Evolutionary conservation across 78 protist genomes (phyloP).

Genomic region (Anaeramoeba flamelloides): DNA sequence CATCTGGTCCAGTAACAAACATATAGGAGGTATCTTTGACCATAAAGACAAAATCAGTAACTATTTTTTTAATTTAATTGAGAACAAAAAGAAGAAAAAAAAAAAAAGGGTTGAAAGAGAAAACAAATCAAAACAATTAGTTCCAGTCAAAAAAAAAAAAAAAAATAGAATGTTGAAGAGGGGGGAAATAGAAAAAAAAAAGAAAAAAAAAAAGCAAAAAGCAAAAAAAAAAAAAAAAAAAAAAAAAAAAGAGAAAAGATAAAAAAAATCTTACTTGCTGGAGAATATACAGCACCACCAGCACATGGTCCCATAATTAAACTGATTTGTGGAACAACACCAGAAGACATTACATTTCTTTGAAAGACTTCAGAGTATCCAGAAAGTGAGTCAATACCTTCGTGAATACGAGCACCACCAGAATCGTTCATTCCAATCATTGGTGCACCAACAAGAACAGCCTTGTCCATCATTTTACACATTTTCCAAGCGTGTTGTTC

Average conservation of each 20-base stretch:
- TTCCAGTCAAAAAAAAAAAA: no score
- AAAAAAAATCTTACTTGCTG: no score
- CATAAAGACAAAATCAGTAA: slow-evolving; percentile 89
- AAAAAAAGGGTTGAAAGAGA: no score
- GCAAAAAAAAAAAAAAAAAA: no score
- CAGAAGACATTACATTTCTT: slow-evolving; percentile 67
- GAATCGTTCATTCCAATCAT: slow-evolving; percentile 90
- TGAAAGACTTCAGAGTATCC: slow-evolving; percentile 81
- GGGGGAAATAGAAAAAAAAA: no score
- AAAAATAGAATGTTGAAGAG: no score
- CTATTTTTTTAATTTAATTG: no score
- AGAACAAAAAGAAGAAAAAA: no score
- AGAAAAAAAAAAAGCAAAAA: no score
- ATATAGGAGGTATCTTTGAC: slow-evolving; percentile 67
- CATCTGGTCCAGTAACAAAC: slow-evolving; percentile 95
- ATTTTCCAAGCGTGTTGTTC: slow-evolving; percentile 88
- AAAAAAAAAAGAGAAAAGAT: no score
- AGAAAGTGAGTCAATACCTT: slow-evolving; percentile 86
- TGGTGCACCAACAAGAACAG: slow-evolving; percentile 82
- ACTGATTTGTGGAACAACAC: slow-evolving; percentile 86
- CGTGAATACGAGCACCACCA: slow-evolving; percentile 95
- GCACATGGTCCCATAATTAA: slow-evolving; percentile 95
- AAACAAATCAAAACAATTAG: no score
- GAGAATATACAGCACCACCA: slow-evolving; percentile 89
- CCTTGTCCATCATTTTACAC: slow-evolving; percentile 93